Evolutionary conservation across 805 yeast genomes (phyloP), one percentile per base, ranked within the genome.

Genomic region (Metschnikowia peoriensis): DNA sequence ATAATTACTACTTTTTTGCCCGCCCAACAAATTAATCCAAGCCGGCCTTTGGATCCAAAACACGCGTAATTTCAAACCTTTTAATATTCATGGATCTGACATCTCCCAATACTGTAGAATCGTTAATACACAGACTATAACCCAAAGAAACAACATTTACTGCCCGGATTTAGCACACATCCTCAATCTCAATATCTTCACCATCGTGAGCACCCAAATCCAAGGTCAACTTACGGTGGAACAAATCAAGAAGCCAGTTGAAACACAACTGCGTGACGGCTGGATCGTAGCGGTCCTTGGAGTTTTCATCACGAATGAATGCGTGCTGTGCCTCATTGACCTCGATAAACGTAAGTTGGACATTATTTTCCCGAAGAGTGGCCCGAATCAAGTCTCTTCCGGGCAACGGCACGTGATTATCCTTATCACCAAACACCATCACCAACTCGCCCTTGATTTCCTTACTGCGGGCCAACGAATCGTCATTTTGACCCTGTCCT

Each of bases 211-310:
- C 85, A 28, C 93, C 93, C 50, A 84, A 73, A 54, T 87, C 90
- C 38, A 81, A 73, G 67, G 79, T 82, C 68, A 88, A 76, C 59
- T 76, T 78, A 60, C 96, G 78, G 67, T 85, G 79, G 69, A 88
- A 88, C 65, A 87, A 74, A 62, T 88, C 94, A 47, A 78, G 74
- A 60, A 88, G 66, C 78, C 88, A 84, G 22, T 82, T 86, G 59
- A 84, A 70, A 63, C 93, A 85, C 32, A 82, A 73, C 57, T 77
- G 73, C 17, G 94, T 87, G 50, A 84, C 79, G 1, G 89, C 89
- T n/a, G 90, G 82, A 66, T 88, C 94, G 63, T 81, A 88, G 61
- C 94, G 75, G n/a, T 89, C 96, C 70, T 86, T 88, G 58, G 89
- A 84, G 54, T 75, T 69, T 63, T 87, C 94, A 65, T 88, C 96